Conservation (phyloP, 2,329 filamentous ascomycete genomes). For the Podosphaera xanthii region DNA sequence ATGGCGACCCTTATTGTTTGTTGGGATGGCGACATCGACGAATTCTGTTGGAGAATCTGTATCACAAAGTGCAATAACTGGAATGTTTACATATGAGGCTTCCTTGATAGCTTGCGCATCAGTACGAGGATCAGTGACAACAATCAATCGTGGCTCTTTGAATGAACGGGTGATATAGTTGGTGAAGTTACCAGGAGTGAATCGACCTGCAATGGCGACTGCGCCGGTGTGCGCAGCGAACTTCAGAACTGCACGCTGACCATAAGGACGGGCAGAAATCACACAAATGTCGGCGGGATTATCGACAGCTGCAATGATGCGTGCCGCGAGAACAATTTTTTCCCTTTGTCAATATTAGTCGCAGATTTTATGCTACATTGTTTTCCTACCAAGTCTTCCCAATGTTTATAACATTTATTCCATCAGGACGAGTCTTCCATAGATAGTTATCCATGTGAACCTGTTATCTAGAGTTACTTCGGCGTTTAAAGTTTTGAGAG, state of each 20-base stretch:
- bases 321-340: slow-evolving; percentile 97
- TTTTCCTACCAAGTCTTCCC: slow-evolving; percentile 83
- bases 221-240: slow-evolving; percentile 97
- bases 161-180: slow-evolving; percentile 99
- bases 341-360: slow-evolving; percentile 38
- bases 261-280: slow-evolving; percentile 98
- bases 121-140: slow-evolving; percentile 98
- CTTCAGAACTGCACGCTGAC: slow-evolving; percentile 98
- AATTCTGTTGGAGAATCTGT: slow-evolving; percentile 99
- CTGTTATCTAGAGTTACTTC: neutral
- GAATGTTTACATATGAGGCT: slow-evolving; percentile 99
- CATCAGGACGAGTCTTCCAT: slow-evolving; percentile 97
- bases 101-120: slow-evolving; percentile 99
- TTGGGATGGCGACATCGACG: slow-evolving; percentile 98
- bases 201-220: slow-evolving; percentile 93
- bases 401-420: slow-evolving; percentile 98
- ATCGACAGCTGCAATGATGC: slow-evolving; percentile 96
- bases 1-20: slow-evolving; percentile 99
- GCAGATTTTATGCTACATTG: neutral
- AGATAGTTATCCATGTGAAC: slow-evolving; percentile 95
- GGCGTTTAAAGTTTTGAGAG: neutral
- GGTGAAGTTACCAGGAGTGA: slow-evolving; percentile 99
- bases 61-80: slow-evolving; percentile 96
- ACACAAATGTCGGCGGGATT: slow-evolving; percentile 99
- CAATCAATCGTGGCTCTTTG: slow-evolving; percentile 99